Conservation (phyloP, 148 eudicot genomes). For the Chenopodium quinoa region DNA sequence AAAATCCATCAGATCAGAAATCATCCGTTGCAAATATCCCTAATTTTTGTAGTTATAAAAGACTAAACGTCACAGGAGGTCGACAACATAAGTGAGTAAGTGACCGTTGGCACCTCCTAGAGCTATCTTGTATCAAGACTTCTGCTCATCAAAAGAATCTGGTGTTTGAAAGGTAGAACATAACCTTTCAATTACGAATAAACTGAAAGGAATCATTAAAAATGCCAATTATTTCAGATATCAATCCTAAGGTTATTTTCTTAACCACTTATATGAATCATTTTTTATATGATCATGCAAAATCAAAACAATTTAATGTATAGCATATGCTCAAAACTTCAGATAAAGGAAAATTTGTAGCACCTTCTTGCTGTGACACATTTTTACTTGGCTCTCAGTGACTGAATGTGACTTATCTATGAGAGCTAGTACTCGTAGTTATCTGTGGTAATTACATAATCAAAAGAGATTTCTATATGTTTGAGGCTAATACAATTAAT, state of each 20-base stretch:
- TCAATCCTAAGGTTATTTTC: neutral
- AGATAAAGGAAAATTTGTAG: neutral
- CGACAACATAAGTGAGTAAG: neutral
- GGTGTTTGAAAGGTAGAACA: neutral
- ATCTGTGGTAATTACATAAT: no score
- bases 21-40: no score
- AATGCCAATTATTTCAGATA: neutral
- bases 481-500: neutral
- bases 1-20: no score
- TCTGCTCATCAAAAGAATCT: conserved; percentile 2
- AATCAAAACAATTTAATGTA: neutral
- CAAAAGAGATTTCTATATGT: no score
- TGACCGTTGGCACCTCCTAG: conserved; percentile 19
- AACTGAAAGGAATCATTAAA: conserved; percentile 13
- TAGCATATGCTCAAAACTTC: neutral
- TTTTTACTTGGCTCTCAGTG: neutral
- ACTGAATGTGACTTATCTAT: neutral
- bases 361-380: neutral
- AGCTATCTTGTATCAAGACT: neutral
- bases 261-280: neutral
- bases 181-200: conserved; percentile 6
- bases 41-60: no score
- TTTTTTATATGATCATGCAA: neutral
- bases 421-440: neutral
- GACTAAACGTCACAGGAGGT: neutral